phyloP scores from a whole-genome alignment of 345 rosid species.

The Eucalyptus cloeziana region DNA sequence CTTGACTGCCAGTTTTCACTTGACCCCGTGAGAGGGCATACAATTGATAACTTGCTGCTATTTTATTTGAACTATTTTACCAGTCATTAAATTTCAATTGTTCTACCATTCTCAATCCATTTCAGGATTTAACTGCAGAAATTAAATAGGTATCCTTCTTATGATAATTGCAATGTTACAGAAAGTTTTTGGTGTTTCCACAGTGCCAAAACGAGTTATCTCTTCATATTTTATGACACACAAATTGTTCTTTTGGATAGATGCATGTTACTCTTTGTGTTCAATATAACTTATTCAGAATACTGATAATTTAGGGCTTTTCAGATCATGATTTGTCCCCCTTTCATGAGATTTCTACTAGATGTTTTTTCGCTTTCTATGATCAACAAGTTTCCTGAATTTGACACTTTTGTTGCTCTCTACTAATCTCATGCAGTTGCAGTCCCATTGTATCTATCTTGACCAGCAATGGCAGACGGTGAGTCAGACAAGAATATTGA shows the following conservation, averaged over 20 bases:
- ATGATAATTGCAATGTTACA: background rate
- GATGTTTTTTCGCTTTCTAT: background rate
- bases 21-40: background rate
- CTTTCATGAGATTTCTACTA: background rate
- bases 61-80: background rate
- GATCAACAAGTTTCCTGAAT: background rate
- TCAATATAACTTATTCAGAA: background rate
- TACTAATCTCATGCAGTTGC: background rate
- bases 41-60: background rate
- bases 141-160: background rate
- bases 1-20: background rate
- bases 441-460: background rate
- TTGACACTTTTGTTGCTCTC: background rate
- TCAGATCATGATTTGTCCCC: background rate
- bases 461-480: slow-evolving; percentile 19
- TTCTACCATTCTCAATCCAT: background rate
- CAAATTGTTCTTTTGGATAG: background rate
- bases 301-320: background rate
- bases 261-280: background rate
- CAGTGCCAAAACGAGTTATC: background rate
- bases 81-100: background rate
- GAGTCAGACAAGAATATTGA: slow-evolving; percentile 84
- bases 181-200: background rate
- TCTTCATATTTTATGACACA: background rate
- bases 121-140: background rate